These are phyloP conservation scores for Trichophyton verrucosum DNA, from an alignment of 2,329 filamentous ascomycete species.

Conservation along the genomic window DNA sequence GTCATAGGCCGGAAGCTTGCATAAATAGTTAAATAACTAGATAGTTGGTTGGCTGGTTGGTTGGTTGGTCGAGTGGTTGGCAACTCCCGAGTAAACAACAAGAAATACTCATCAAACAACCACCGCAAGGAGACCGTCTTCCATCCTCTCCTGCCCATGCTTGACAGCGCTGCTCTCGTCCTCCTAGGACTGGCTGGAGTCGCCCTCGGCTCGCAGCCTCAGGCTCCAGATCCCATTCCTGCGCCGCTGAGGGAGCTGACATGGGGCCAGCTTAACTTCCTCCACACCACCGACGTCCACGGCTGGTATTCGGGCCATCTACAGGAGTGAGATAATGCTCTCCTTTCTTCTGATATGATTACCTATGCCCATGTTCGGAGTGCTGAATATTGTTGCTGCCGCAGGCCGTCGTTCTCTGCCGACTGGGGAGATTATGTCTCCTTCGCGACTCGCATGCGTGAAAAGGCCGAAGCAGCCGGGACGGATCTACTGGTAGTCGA, in stretches of 20 bases:
- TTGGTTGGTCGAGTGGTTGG: no score
- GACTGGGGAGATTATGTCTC: slow-evolving; percentile 98
- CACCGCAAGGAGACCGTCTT: no score
- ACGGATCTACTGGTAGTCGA: slow-evolving; percentile 86
- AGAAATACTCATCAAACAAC: no score
- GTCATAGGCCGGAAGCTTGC: no score
- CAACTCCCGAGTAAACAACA: no score
- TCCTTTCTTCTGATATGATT: slow-evolving; percentile 5
- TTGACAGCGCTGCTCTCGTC: slow-evolving; percentile 6
- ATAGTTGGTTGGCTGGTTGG: no score
- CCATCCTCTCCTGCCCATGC: slow-evolving; percentile 4
- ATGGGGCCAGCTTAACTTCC: slow-evolving; percentile 91
- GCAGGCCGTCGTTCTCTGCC: slow-evolving; percentile 42
- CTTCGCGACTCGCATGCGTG: slow-evolving; percentile 70
- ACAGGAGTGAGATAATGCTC: slow-evolving; percentile 54
- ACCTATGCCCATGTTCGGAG: background rate
- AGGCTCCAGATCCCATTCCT: slow-evolving; percentile 61
- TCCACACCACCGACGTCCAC: slow-evolving; percentile 95
- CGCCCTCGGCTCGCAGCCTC: slow-evolving; percentile 55
- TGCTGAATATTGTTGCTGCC: background rate
- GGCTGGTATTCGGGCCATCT: slow-evolving; percentile 92
- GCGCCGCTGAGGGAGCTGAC: slow-evolving; percentile 72
- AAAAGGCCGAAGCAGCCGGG: slow-evolving; percentile 63
- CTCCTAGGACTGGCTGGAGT: slow-evolving; percentile 14
- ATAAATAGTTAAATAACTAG: no score